Evolutionary conservation across 2,329 filamentous ascomycete genomes (phyloP).

Genomic region (Acrocalymma vagum): DNA sequence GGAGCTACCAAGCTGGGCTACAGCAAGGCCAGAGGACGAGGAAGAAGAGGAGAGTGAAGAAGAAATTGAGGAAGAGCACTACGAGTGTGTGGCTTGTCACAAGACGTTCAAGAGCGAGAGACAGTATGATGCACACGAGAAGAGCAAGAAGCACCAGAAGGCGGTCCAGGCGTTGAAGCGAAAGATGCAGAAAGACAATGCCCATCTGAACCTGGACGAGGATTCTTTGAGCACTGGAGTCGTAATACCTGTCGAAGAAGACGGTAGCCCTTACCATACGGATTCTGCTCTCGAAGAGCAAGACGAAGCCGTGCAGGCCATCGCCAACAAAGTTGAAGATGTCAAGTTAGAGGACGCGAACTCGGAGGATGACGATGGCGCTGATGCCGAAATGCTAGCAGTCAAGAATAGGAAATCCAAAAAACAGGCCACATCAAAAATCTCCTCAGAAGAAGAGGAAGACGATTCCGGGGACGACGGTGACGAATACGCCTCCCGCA

Average conservation of each 20-base stretch:
- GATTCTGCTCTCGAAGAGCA: conserved; percentile 43
- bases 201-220: conserved; percentile 60
- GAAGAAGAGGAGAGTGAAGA: conserved; percentile 64
- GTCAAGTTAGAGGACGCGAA: conserved; percentile 51
- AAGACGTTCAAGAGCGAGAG: conserved; percentile 87
- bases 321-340: conserved; percentile 19
- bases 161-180: conserved; percentile 80
- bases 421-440: conserved; percentile 7
- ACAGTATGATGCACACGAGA: conserved; percentile 90
- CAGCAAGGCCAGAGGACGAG: conserved; percentile 63
- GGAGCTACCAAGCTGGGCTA: conserved; percentile 79
- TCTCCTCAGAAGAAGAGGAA: conserved; percentile 9
- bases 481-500: conserved; percentile 47
- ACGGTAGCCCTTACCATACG: conserved; percentile 23
- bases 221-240: conserved; percentile 44
- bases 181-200: conserved; percentile 85
- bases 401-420: conserved; percentile 1
- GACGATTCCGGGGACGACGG: conserved; percentile 37
- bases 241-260: conserved; percentile 41
- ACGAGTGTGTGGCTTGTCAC: conserved; percentile 70
- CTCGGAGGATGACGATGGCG: conserved; percentile 8
- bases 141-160: conserved; percentile 95
- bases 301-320: conserved; percentile 38
- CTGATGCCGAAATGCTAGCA: too few relatives aligned
- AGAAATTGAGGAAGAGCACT: conserved; percentile 59